These are phyloP conservation scores for Rhizoclosmatium sp. DNA, from an alignment of 192 early-diverging fungal species.

Conservation along the genomic window DNA sequence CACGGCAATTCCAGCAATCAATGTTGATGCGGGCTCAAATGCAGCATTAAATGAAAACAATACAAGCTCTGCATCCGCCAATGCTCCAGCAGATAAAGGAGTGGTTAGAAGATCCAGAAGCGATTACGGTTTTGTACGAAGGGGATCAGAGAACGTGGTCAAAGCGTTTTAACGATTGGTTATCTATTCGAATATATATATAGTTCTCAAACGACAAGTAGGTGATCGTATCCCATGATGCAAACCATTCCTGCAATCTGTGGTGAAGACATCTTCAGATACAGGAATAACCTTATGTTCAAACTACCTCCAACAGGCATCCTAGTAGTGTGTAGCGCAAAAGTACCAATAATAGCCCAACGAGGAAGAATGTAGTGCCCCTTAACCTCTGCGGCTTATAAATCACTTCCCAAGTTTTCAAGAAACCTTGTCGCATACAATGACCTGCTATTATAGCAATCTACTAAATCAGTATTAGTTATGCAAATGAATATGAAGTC, in stretches of 20 bases:
- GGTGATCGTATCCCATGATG: conserved; percentile 24
- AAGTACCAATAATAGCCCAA: conserved; percentile 20
- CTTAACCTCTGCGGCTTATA: conserved; percentile 29
- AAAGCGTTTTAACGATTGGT: neutral
- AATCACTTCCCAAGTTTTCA: neutral
- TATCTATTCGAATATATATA: neutral
- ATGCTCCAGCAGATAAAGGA: neutral
- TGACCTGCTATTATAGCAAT: conserved; percentile 8
- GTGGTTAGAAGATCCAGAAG: conserved; percentile 38
- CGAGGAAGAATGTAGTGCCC: conserved; percentile 19
- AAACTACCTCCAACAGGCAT: conserved; percentile 13
- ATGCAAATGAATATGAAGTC: neutral
- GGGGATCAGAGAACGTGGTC: too few relatives aligned
- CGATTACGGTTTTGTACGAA: neutral
- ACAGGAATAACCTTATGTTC: neutral
- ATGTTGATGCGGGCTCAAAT: conserved; percentile 1
- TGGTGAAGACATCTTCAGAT: neutral
- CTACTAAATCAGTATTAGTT: neutral
- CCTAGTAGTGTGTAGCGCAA: conserved; percentile 19
- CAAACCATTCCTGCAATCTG: conserved; percentile 18
- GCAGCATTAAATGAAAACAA: neutral
- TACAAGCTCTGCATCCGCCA: neutral
- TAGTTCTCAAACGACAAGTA: conserved; percentile 16
- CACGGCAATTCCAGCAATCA: conserved; percentile 19
- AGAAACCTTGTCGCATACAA: conserved; percentile 3